Base-by-base conservation (phyloP, 345 rosid genomes). In the Hibiscus tridactylites region DNA sequence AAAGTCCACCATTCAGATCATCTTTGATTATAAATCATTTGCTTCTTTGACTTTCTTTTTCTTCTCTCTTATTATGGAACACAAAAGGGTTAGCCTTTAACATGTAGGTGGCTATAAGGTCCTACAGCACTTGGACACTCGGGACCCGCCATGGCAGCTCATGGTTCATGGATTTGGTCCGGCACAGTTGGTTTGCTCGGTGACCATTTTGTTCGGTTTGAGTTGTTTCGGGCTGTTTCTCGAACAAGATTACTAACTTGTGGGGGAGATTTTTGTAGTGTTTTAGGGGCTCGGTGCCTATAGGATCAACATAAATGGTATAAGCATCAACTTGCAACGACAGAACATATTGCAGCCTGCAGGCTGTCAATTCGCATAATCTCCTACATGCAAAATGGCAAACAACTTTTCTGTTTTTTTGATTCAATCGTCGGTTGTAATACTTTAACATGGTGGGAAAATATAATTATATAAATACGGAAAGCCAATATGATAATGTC, bases 81-180 rank as follows among this genome's bases (percentile, higher is more conserved):
- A 47, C 26, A 26, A 26, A 47, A 47, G 57, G 11, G 12, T 13
- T 65, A 46, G 56, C 37, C 70, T 66, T 66, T 26, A 31, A 47
- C 37, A 46, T 6, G 17, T 15, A 26, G 37, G 35, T 44, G 37
- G 11, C 59, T 19, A 2, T 9, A 54, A 19, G 28, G 35, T 16
- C 69, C 69, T 44, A 39, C 5, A 39, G 65, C 68, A 60, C 12
- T 21, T 56, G 60, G 13, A 17, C 75, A 53, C 5, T 62, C 9
- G 77, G 82, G 29, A 65, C 75, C 3, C 77, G 70, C 52, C 75
- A 69, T 3, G 72, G 75, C 12, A 75, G 77, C 44, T 50, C 73
- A 29, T 73, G 77, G 35, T 73, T 76, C 33, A 58, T 21, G 60
- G 29, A n/a, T 19, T n/a, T 24, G 9, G 19, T 16, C 21, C 15